Percentiles rank a stretch among this genome's conserved stretches.
phyloP scores from a whole-genome alignment of 163 green algal species.

The Scenedesmus sp. region DNA sequence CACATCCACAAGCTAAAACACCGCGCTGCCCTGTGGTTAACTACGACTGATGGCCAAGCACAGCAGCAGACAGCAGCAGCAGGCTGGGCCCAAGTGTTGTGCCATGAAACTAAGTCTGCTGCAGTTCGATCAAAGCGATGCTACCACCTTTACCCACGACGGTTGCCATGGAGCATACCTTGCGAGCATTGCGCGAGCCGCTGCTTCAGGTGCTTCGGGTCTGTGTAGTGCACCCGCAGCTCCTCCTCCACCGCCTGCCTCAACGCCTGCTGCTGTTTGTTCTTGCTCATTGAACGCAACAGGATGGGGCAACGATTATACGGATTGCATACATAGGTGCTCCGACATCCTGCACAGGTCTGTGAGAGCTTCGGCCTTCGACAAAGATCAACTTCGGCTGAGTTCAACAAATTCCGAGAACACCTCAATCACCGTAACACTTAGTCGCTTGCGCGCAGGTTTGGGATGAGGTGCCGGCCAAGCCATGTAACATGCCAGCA shows the following conservation, averaged over 20 bases:
- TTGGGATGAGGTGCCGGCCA: too few relatives aligned
- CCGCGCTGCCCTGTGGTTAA: too few relatives aligned
- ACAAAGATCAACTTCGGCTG: not conserved
- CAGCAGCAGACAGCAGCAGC: slow-evolving; percentile 10
- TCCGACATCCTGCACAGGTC: not conserved
- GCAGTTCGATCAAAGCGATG: not conserved
- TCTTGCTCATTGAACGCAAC: not conserved
- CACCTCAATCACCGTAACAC: too few relatives aligned
- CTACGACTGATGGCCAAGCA: not conserved
- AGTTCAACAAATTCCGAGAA: too few relatives aligned
- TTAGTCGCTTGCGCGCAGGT: too few relatives aligned
- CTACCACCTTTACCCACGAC: too few relatives aligned
- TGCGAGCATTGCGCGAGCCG: not conserved
- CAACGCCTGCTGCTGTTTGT: slow-evolving; percentile 6
- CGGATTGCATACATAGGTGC: not conserved
- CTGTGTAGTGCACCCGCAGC: slow-evolving; percentile 35
- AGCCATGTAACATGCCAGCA: too few relatives aligned
- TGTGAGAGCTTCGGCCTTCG: not conserved
- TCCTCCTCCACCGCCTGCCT: slow-evolving; percentile 13
- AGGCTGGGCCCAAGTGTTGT: not conserved
- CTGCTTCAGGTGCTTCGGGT: slow-evolving; percentile 1
- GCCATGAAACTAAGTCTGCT: not conserved
- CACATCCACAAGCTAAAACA: too few relatives aligned
- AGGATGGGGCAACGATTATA: not conserved
- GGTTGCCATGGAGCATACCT: not conserved